These are phyloP conservation scores for Maudiozyma serrabonitensis DNA, from an alignment of 805 yeast genomes.

Conservation along the genomic window DNA sequence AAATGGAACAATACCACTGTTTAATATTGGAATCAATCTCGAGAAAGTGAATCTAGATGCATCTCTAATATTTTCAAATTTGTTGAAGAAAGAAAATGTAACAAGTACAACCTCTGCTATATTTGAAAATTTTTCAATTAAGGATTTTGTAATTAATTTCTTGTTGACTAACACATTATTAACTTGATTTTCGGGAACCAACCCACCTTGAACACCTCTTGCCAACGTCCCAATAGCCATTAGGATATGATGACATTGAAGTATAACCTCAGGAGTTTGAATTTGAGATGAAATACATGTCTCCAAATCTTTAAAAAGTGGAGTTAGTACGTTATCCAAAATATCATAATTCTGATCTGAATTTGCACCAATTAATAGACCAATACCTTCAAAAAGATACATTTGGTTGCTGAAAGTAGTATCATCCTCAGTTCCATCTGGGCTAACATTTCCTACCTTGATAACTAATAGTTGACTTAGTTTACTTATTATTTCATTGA, in stretches of 20 bases:
- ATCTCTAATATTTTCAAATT: conserved; percentile 64
- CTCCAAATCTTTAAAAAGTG: conserved; percentile 66
- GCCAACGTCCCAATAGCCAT: conserved; percentile 87
- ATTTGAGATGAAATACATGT: conserved; percentile 43
- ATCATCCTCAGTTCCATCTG: conserved; percentile 39
- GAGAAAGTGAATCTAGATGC: conserved; percentile 83
- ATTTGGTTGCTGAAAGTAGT: conserved; percentile 68
- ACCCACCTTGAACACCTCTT: conserved; percentile 60
- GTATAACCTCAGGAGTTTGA: conserved; percentile 36
- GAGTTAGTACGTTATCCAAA: conserved; percentile 60
- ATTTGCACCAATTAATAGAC: conserved; percentile 55
- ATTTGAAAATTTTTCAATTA: conserved; percentile 45
- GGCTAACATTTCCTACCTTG: conserved; percentile 28
- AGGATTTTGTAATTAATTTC: conserved; percentile 21
- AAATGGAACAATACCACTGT: conserved; percentile 42
- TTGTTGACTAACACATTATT: conserved; percentile 29
- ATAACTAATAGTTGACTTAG: conserved; percentile 52
- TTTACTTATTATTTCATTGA: conserved; percentile 52
- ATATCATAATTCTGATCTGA: conserved; percentile 33
- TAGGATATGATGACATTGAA: conserved; percentile 78
- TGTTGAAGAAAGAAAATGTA: conserved; percentile 66
- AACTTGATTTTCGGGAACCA: conserved; percentile 32
- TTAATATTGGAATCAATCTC: conserved; percentile 70
- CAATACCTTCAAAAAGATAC: conserved; percentile 78
- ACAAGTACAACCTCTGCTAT: conserved; percentile 78